Evolutionary conservation across 176 grass and related monocot genomes (phyloP).

Genomic region (Rhynchospora pubera): DNA sequence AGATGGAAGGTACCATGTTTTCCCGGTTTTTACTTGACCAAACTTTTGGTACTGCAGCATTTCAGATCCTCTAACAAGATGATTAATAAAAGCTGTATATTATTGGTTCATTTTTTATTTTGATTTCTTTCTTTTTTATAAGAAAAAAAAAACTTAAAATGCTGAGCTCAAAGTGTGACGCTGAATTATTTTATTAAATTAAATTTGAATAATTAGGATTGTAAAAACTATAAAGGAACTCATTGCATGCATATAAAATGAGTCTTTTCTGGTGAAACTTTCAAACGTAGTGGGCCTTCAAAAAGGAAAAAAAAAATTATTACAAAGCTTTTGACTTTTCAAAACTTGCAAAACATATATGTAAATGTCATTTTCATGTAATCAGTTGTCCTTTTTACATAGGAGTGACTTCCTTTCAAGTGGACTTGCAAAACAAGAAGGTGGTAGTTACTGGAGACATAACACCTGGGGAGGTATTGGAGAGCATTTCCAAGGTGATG

Average conservation of each 20-base stretch:
- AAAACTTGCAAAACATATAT: neutral
- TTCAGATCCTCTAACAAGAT: neutral
- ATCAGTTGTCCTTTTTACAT: neutral
- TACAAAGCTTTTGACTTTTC: neutral
- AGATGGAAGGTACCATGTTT: conserved; percentile 58
- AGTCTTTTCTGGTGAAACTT: neutral
- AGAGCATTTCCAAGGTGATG: conserved; percentile 61
- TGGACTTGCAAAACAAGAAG: conserved; percentile 73
- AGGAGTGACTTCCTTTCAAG: conserved; percentile 69
- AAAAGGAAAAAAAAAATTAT: neutral
- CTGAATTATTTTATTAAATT: neutral
- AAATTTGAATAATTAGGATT: neutral
- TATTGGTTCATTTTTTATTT: neutral
- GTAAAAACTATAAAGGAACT: neutral
- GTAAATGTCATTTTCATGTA: neutral
- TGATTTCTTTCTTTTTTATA: neutral
- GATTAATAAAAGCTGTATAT: neutral
- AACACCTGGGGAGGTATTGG: conserved; percentile 44
- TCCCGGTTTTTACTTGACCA: neutral
- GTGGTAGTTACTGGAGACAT: conserved; percentile 68
- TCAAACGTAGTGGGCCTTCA: neutral
- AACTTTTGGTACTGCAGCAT: neutral
- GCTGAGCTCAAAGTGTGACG: neutral
- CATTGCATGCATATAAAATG: neutral
- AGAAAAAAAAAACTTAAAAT: neutral